A percentile compares a stretch with the other conserved stretches of the same genome.
phyloP scores from a whole-genome alignment of 805 yeast species.

The Metschnikowia continentalis region DNA sequence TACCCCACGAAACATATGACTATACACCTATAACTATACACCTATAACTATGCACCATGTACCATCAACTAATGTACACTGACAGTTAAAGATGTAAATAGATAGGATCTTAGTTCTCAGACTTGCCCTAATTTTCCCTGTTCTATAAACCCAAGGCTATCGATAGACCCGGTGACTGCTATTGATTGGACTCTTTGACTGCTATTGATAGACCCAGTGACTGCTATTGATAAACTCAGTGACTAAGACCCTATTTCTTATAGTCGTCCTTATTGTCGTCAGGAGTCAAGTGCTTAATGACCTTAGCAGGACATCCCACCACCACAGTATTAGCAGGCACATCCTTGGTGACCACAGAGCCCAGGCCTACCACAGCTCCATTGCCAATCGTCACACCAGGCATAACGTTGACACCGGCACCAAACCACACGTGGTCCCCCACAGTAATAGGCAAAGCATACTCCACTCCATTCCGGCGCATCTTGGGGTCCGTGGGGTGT shows the following conservation, averaged over 20 bases:
- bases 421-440: constrained; percentile 69
- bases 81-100: no score
- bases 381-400: constrained; percentile 69
- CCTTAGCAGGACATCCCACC: constrained; percentile 61
- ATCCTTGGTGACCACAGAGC: constrained; percentile 56
- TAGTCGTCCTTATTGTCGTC: constrained; percentile 14
- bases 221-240: not conserved
- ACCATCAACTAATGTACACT: no score
- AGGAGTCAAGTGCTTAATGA: constrained; percentile 30
- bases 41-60: no score
- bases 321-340: constrained; percentile 54
- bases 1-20: no score
- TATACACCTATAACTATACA: no score
- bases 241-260: not conserved
- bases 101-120: no score
- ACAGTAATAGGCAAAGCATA: constrained; percentile 54
- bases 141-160: no score
- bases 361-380: constrained; percentile 61
- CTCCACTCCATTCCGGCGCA: constrained; percentile 45
- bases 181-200: no score
- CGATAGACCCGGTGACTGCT: not conserved
- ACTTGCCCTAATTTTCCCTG: no score
- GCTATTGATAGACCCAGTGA: no score
- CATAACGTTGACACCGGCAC: constrained; percentile 48
- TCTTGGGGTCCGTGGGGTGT: constrained; percentile 53